These are phyloP conservation scores for Escovopsis sp. DNA, from an alignment of 2,329 filamentous ascomycete genomes.

Conservation along the genomic window DNA sequence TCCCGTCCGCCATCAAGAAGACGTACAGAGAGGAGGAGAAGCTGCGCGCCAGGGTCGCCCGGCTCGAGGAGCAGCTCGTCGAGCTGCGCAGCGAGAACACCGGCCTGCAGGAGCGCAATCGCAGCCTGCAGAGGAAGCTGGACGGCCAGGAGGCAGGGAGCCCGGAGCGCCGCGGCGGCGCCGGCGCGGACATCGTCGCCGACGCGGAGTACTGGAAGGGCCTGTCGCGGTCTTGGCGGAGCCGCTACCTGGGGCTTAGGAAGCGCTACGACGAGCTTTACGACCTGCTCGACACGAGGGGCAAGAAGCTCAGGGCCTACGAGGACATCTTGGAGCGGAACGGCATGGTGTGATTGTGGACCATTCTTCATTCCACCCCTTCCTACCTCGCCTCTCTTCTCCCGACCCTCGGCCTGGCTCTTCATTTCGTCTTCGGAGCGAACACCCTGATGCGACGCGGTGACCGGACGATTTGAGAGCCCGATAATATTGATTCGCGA, in stretches of 20 bases:
- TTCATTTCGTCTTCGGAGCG: too few relatives aligned
- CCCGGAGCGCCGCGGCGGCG: slow-evolving; percentile 13
- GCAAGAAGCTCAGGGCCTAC: slow-evolving; percentile 19
- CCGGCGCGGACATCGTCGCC: not conserved
- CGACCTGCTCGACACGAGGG: slow-evolving; percentile 15
- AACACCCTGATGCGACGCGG: too few relatives aligned
- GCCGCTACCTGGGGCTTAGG: slow-evolving; percentile 14
- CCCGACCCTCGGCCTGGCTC: too few relatives aligned
- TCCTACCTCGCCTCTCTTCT: not conserved
- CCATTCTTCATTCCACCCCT: not conserved
- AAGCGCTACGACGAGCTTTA: slow-evolving; percentile 15
- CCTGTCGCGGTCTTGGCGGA: slow-evolving; percentile 17
- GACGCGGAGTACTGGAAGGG: slow-evolving; percentile 23
- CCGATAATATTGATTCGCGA: too few relatives aligned
- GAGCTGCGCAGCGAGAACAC: slow-evolving; percentile 21
- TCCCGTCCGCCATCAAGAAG: slow-evolving; percentile 4
- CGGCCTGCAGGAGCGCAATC: slow-evolving; percentile 19
- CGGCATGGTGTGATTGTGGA: slow-evolving; percentile 12
- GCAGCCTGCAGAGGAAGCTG: slow-evolving; percentile 20
- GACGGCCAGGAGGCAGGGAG: slow-evolving; percentile 9
- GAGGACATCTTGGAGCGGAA: slow-evolving; percentile 20
- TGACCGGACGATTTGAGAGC: too few relatives aligned
- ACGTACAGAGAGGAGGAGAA: slow-evolving; percentile 19
- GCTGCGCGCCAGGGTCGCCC: slow-evolving; percentile 19
- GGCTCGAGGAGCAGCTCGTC: slow-evolving; percentile 22